A percentile compares a stretch with the other conserved stretches of the same genome.
Evolutionary conservation across 2,329 filamentous ascomycete species (phyloP).

Genomic region (Penicillium griseofulvum): DNA sequence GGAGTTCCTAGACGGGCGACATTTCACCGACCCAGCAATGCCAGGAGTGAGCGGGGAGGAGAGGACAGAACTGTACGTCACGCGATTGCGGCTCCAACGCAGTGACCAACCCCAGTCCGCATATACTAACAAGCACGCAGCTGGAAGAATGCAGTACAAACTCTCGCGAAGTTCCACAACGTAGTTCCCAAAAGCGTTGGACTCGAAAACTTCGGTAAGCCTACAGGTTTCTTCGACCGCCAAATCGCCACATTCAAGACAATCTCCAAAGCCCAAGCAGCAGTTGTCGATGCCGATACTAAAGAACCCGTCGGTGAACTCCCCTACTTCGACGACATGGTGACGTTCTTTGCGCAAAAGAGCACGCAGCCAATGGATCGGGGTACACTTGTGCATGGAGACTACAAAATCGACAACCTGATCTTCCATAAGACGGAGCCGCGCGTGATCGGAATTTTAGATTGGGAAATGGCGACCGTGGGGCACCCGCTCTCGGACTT

Average conservation of each 20-base stretch:
- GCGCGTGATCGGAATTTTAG: slow-evolving; percentile 84
- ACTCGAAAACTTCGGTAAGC: slow-evolving; percentile 70
- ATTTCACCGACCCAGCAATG: slow-evolving; percentile 84
- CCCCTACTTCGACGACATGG: slow-evolving; percentile 77
- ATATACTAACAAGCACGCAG: slow-evolving; percentile 35
- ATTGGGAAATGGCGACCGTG: slow-evolving; percentile 98
- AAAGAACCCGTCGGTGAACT: slow-evolving; percentile 73
- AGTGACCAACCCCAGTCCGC: neutral
- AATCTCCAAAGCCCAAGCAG: slow-evolving; percentile 75
- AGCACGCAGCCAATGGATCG: slow-evolving; percentile 71
- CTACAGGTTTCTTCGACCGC: slow-evolving; percentile 75
- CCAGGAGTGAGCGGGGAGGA: slow-evolving; percentile 68
- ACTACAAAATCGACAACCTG: slow-evolving; percentile 93
- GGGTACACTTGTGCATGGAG: slow-evolving; percentile 80
- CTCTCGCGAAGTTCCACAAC: slow-evolving; percentile 80
- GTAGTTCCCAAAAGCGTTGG: slow-evolving; percentile 66
- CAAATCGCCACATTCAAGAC: slow-evolving; percentile 80
- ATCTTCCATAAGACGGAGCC: slow-evolving; percentile 88
- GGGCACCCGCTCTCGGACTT: slow-evolving; percentile 94
- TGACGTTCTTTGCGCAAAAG: slow-evolving; percentile 71
- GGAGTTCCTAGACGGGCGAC: slow-evolving; percentile 90
- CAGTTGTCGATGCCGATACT: slow-evolving; percentile 72
- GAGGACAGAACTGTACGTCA: slow-evolving; percentile 64
- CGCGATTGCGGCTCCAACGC: neutral
- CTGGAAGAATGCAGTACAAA: slow-evolving; percentile 80